Conservation (phyloP, 2,329 filamentous ascomycete species). For the Aureobasidium melanogenum region DNA sequence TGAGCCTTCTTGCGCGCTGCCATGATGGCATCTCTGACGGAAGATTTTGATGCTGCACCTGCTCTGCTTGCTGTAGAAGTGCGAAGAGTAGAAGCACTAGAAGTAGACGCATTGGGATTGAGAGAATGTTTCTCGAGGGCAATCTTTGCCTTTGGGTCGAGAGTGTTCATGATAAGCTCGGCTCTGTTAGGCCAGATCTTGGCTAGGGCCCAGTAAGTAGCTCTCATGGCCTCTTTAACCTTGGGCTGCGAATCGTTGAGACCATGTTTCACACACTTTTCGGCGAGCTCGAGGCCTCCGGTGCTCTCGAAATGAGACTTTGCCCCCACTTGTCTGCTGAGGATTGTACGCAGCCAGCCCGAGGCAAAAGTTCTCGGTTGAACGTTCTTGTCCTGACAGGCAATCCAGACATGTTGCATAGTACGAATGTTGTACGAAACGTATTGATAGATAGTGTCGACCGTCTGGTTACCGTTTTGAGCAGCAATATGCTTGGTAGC, state of each 20-base stretch:
- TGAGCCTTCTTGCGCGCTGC: constrained; percentile 61
- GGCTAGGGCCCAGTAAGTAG: constrained; percentile 78
- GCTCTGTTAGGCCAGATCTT: constrained; percentile 69
- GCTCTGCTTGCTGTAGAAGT: constrained; percentile 18
- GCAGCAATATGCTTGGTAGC: constrained; percentile 89
- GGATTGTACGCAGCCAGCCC: constrained; percentile 74
- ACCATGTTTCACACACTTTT: constrained; percentile 83
- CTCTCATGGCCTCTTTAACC: constrained; percentile 77
- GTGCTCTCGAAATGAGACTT: constrained; percentile 76
- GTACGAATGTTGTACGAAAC: constrained; percentile 72
- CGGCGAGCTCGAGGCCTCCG: constrained; percentile 72
- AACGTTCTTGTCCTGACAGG: constrained; percentile 88
- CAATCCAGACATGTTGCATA: constrained; percentile 74
- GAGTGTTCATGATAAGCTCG: constrained; percentile 68
- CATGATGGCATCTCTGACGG: constrained; percentile 73
- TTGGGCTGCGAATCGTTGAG: constrained; percentile 83
- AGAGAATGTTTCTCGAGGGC: constrained; percentile 73
- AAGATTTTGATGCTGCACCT: constrained; percentile 44
- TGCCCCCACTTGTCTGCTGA: constrained; percentile 68
- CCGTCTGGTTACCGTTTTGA: constrained; percentile 69
- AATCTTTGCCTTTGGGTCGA: constrained; percentile 71
- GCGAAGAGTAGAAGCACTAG: constrained; percentile 37
- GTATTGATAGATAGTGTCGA: constrained; percentile 71
- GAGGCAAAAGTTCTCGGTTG: constrained; percentile 71
- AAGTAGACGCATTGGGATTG: constrained; percentile 59